Conservation (phyloP, 2,329 filamentous ascomycete genomes). For the Exophiala sideris region DNA sequence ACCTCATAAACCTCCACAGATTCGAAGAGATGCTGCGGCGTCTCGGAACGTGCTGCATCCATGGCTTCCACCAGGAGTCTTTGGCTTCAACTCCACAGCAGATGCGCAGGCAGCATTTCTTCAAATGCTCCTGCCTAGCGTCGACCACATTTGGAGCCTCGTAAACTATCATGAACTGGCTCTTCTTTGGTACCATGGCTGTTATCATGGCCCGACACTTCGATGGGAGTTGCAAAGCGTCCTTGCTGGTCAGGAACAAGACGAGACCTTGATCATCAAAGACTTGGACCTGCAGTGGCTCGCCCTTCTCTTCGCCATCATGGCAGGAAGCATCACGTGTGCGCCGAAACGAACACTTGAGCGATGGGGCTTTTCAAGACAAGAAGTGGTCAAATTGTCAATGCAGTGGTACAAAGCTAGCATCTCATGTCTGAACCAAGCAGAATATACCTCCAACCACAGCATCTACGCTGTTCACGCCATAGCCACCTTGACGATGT, state of each 20-base stretch:
- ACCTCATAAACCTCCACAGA: background rate
- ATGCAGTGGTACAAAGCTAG: conserved; percentile 47
- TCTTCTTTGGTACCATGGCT: conserved; percentile 26
- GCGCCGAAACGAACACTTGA: conserved; percentile 8
- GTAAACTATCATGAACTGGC: conserved; percentile 23
- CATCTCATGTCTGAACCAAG: conserved; percentile 45
- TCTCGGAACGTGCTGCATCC: background rate
- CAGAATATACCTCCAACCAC: conserved; percentile 45
- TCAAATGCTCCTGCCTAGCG: conserved; percentile 22
- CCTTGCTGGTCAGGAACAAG: conserved; percentile 6
- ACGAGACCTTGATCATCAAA: conserved; percentile 9
- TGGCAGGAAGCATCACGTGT: conserved; percentile 25
- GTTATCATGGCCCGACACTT: conserved; percentile 23
- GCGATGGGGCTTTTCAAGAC: conserved; percentile 46
- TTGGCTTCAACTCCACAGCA: conserved; percentile 7
- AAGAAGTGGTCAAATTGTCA: conserved; percentile 42
- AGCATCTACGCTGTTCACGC: conserved; percentile 46
- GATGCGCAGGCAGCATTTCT: conserved; percentile 17
- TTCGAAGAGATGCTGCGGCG: background rate
- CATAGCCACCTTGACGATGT: conserved; percentile 48
- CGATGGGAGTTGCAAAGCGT: conserved; percentile 20
- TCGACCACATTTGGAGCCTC: conserved; percentile 20
- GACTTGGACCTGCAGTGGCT: conserved; percentile 21
- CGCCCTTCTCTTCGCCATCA: conserved; percentile 26
- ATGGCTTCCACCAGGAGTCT: background rate